Base-by-base conservation (phyloP, 305 asterid genomes). In the Fraxinus sp. region DNA sequence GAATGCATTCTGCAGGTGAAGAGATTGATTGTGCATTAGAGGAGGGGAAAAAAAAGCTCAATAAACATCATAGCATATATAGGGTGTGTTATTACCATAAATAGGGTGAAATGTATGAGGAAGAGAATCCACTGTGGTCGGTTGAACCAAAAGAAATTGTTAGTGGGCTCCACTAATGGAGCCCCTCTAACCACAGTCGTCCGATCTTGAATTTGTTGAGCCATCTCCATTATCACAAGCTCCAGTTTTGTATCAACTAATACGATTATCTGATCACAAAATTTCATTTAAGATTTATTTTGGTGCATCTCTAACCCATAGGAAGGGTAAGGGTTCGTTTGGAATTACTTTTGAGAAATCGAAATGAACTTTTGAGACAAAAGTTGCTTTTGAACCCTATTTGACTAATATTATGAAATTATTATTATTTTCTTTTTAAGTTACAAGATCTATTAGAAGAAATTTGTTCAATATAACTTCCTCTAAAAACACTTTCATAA, bases 101-200 rank as follows among this genome's bases (percentile, higher is more conserved):
- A 92, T 74, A 91, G 83, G 55, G 92, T 90, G 75, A 89, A 93
- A 77, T 92, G 97, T 57, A 93, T 93, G 85, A 93, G 90, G 81
- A 90, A 91, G 5, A 92, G 91, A 75, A 92, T 89, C 87, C 90
- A 90, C 0, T 83, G 91, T 0, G 96, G 94, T 5, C 86, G 86
- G 77, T 89, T 92, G 80, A 93, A 92, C 96, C 96, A 93, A 76
- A 92, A 93, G 86, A 89, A 89, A 43, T 88, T 88, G 86, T 93
- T 90, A 62, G 82, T 89, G 0, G 96, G 94, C 83, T 89, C 91
- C 55, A 93, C 95, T 43, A 89, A 39, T 3, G 95, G 95, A 77
- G 91, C 91, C 80, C 96, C 96, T 85, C 91, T 80, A 33, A 92
- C 93, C 26, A 92, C 90, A 36, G 88, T 82, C 1, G 89, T 76